A percentile compares a stretch with the other conserved stretches of the same genome.
Conservation (phyloP, 305 asterid species). For the Fraxinus albicans region DNA sequence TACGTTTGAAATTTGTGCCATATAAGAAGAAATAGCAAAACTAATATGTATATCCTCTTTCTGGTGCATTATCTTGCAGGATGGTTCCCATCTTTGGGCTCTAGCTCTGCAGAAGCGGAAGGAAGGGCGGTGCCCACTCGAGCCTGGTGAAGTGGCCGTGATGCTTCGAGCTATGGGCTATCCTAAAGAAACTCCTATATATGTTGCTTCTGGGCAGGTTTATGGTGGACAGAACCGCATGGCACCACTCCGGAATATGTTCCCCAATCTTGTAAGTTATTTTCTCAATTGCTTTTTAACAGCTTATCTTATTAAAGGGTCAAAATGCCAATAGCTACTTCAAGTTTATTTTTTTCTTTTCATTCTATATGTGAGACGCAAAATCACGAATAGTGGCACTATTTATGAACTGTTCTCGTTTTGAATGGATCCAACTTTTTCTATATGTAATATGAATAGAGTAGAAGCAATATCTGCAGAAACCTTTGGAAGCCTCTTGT, state of each 20-base stretch:
- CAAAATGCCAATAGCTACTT: background rate
- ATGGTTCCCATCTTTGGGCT: slow-evolving; percentile 98
- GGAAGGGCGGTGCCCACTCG: slow-evolving; percentile 99
- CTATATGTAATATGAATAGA: background rate
- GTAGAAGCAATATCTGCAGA: background rate
- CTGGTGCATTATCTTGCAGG: slow-evolving; percentile 45
- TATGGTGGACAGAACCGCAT: slow-evolving; percentile 98
- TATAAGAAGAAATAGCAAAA: slow-evolving; percentile 1
- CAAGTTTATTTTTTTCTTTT: background rate
- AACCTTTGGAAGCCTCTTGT: background rate
- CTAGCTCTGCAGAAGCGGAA: slow-evolving; percentile 94
- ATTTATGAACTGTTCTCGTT: background rate
- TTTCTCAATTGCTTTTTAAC: slow-evolving; percentile 5
- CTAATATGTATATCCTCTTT: slow-evolving; percentile 14
- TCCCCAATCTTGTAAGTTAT: slow-evolving; percentile 85
- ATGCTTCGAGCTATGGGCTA: slow-evolving; percentile 99
- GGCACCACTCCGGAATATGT: slow-evolving; percentile 98
- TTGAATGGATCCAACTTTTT: background rate
- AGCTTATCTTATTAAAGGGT: background rate
- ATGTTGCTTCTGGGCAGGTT: slow-evolving; percentile 98
- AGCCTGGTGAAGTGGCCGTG: slow-evolving; percentile 98
- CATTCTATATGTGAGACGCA: background rate
- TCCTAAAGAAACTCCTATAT: slow-evolving; percentile 94
- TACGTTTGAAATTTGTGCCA: background rate
- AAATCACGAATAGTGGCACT: background rate